Percentiles rank a stretch among this genome's conserved stretches.
phyloP scores from a whole-genome alignment of 306 rosid species.

The Vigna reflexopilosa region DNA sequence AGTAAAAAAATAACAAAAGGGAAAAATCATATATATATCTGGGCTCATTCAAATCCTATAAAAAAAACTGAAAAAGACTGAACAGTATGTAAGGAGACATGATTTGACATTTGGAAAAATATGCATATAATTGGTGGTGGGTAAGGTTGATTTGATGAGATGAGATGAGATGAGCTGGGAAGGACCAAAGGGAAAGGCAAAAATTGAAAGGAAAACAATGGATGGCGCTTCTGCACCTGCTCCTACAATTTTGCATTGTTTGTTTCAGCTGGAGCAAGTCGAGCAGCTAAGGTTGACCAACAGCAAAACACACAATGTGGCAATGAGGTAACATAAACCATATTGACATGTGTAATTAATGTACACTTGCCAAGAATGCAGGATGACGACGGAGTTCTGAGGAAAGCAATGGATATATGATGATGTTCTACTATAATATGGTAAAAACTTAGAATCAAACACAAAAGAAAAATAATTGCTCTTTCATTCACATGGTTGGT shows the following conservation, averaged over 20 bases:
- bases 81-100: constrained; percentile 57
- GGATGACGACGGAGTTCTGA: constrained; percentile 5
- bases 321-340: constrained; percentile 36
- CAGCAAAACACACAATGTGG: constrained; percentile 51
- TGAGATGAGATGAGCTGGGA: constrained; percentile 32
- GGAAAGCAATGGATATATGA: constrained; percentile 48
- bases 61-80: constrained; percentile 55
- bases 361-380: constrained; percentile 84
- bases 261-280: constrained; percentile 82
- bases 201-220: constrained; percentile 33
- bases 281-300: constrained; percentile 96
- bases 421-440: constrained; percentile 45
- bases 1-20: constrained; percentile 34
- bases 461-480: constrained; percentile 38
- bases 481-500: constrained; percentile 34
- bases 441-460: constrained; percentile 52
- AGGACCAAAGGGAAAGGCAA: constrained; percentile 35
- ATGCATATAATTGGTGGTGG: constrained; percentile 54
- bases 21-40: constrained; percentile 38
- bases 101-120: constrained; percentile 55
- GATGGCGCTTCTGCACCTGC: constrained; percentile 96
- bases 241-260: constrained; percentile 62
- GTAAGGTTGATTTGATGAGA: constrained; percentile 38
- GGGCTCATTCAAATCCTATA: constrained; percentile 71
- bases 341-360: constrained; percentile 78